Conservation (phyloP, 2,329 filamentous ascomycete genomes). For the Penicillium sp. region DNA sequence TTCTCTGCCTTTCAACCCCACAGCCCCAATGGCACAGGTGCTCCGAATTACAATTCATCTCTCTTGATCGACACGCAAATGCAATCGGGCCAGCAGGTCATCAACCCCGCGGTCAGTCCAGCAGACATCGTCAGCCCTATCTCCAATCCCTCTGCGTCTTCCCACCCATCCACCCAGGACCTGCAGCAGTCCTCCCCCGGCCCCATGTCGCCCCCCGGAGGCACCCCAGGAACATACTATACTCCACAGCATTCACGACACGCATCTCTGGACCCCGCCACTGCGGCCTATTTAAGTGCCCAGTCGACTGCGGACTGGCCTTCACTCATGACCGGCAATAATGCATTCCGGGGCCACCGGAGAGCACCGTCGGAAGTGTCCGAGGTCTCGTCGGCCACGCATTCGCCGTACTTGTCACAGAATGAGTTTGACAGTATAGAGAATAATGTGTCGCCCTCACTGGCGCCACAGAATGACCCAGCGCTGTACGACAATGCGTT, state of each 20-base stretch:
- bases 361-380: slow-evolving; percentile 86
- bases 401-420: slow-evolving; percentile 73
- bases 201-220: slow-evolving; percentile 50
- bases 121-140: slow-evolving; percentile 43
- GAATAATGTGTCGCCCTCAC: slow-evolving; percentile 70
- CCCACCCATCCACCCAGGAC: slow-evolving; percentile 51
- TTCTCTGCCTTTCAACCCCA: slow-evolving; percentile 36
- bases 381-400: slow-evolving; percentile 77
- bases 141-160: slow-evolving; percentile 50
- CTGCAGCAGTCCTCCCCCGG: slow-evolving; percentile 48
- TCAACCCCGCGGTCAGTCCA: slow-evolving; percentile 42
- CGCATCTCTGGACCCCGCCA: slow-evolving; percentile 56
- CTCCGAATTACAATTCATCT: slow-evolving; percentile 34
- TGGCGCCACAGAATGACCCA: slow-evolving; percentile 65
- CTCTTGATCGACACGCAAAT: slow-evolving; percentile 38
- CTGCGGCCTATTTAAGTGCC: slow-evolving; percentile 51
- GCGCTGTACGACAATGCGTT: slow-evolving; percentile 71
- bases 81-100: slow-evolving; percentile 29
- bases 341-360: slow-evolving; percentile 71
- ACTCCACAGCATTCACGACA: slow-evolving; percentile 54
- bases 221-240: slow-evolving; percentile 48
- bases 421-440: slow-evolving; percentile 72
- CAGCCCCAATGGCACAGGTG: slow-evolving; percentile 24
- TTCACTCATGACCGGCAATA: slow-evolving; percentile 45
- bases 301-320: slow-evolving; percentile 53